Base-by-base conservation (phyloP, 164 flowering plant species). In the Vitis amurensis region DNA sequence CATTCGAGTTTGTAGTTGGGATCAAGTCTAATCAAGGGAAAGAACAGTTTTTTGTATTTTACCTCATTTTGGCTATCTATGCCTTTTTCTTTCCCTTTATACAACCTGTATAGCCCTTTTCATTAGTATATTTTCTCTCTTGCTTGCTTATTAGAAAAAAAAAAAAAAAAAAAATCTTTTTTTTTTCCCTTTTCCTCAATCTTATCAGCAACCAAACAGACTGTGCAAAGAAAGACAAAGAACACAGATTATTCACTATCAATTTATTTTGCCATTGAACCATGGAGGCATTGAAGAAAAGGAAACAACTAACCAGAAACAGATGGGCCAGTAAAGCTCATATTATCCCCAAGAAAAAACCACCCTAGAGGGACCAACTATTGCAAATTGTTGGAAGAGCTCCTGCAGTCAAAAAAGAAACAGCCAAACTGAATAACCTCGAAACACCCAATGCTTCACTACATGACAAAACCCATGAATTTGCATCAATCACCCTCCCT, bases 281-380 rank as follows among this genome's bases (percentile, higher is more conserved):
- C 29, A 27, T 49, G 47, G 55, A 37, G 58, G 47, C 16, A n/a
- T 27, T 14, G 16, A n/a, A 23, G 15, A 50, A 55, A 50, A 11
- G 56, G 50, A 69, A 65, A 30, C 15, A 73, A 73, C 79, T 73
- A 60, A 82, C 80, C 82, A 30, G 82, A 66, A 72, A 77, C 59
- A 15, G 85, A 77, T 63, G 82, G 56, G 44, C 77, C 77, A 47
- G 79, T 48, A 27, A 78, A 76, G 74, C 84, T 81, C 84, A 81
- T 81, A 37, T 69, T 78, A 61, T 55, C 67, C 64, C 17, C 63
- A 63, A 23, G 52, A 57, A 60, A 50, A 51, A 30, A 30, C 52
- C 17, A 69, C 62, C 2, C 51, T 47, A 50, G 50, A 47, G 4
- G 49, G 23, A 58, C 69, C 66, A 72, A 47, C 44, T 23, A 74